Base-by-base conservation (phyloP, 164 flowering plant genomes). In the Euptelea pleiosperma region DNA sequence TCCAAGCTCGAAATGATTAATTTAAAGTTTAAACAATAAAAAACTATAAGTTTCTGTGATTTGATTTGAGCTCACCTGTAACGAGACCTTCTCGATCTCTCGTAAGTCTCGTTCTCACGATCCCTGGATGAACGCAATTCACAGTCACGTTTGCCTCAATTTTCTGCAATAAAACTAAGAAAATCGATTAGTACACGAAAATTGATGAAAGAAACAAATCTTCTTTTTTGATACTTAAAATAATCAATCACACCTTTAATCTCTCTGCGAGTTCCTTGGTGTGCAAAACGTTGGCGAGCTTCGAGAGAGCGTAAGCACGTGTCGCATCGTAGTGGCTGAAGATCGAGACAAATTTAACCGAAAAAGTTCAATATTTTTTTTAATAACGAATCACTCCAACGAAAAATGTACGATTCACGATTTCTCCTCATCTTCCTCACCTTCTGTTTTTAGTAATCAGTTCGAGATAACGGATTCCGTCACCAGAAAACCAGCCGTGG, bases 271-370 rank as follows among this genome's bases (percentile, higher is more conserved):
- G 85, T 56, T 83, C 93, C 73, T 73, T 82, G 59, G 95, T 78
- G 55, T 90, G 96, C 72, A 86, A 61, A 53, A 91, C 82, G 76
- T 83, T 91, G 50, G 96, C 97, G 25, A 91, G 88, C 80, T 94
- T 94, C 62, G 97, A 88, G 71, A 90, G 81, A 28, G 95, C 87
- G 46, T 94, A 94, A 4, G 93, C 97, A 76, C 93, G 93, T 70
- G 99, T 88, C 31, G 91, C 70, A 58, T 93, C 88, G 70, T 82
- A 93, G 4, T 60, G 33, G 50, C 94, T 87, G 76, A 45, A 72
- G 34, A 29, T 30, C 24, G 16, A 55, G 47, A 67, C 65, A 66
- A 62, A 62, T 3, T 52, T 44, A 34, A 50, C 9, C 8, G 42
- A 39, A 54, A 50, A 57, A 67, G 55, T 56, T 45, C 64, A 68